phyloP scores from a whole-genome alignment of 2,329 filamentous ascomycete species.

The Fusarium neocosmosporiellum region DNA sequence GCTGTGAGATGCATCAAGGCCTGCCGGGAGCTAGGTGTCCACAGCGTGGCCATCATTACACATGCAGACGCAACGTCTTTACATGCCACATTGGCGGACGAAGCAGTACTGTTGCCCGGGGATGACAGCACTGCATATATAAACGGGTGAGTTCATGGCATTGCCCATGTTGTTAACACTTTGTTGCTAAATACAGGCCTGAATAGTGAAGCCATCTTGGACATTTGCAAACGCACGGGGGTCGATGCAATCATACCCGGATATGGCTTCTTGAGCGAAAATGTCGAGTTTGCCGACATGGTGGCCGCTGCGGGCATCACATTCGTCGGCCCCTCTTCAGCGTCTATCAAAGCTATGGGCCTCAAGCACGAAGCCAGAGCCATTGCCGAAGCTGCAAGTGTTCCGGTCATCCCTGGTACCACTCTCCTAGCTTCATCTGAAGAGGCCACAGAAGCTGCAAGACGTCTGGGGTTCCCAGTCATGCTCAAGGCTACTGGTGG shows the following conservation, averaged over 20 bases:
- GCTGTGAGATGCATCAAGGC: conserved; percentile 61
- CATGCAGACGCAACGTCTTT: conserved; percentile 62
- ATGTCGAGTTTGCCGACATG: conserved; percentile 65
- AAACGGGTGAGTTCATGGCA: neutral
- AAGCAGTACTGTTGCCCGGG: conserved; percentile 58
- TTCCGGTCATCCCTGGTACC: neutral
- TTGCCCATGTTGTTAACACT: neutral
- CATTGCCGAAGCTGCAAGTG: neutral
- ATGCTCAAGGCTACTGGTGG: conserved; percentile 1
- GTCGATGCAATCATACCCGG: conserved; percentile 64
- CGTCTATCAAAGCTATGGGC: conserved; percentile 59
- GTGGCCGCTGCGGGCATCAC: conserved; percentile 63
- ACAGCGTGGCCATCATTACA: conserved; percentile 67
- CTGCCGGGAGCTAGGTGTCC: conserved; percentile 59
- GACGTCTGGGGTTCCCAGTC: neutral
- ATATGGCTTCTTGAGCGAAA: conserved; percentile 36
- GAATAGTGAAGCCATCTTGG: conserved; percentile 39
- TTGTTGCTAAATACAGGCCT: conserved; percentile 8
- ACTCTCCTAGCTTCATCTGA: neutral
- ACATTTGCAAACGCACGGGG: conserved; percentile 53
- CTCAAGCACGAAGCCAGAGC: neutral
- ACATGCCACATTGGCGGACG: conserved; percentile 56
- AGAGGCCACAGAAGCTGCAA: neutral
- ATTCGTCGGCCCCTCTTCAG: conserved; percentile 68
- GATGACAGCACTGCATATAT: neutral